Conservation (phyloP, 441 rosid species). For the Adansonia rubrostipa region DNA sequence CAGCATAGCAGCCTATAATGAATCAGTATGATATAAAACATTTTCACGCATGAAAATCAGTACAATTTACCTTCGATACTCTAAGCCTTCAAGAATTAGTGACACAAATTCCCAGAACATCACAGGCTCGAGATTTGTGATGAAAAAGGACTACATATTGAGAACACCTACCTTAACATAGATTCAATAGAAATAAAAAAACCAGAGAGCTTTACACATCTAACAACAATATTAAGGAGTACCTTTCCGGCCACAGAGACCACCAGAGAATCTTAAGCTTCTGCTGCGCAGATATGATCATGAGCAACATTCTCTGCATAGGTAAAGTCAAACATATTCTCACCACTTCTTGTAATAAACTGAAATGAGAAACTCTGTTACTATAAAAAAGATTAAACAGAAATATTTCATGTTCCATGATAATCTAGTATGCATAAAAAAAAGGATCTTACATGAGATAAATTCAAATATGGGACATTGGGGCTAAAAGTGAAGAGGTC, state of each 20-base stretch:
- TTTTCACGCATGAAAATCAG: slow-evolving; percentile 20
- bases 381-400: slow-evolving; percentile 31
- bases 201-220: neutral
- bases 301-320: slow-evolving; percentile 81
- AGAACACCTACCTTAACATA: slow-evolving; percentile 28
- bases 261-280: slow-evolving; percentile 67
- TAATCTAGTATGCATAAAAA: neutral
- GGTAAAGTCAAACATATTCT: slow-evolving; percentile 85
- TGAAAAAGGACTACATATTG: slow-evolving; percentile 74
- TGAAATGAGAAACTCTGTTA: slow-evolving; percentile 60
- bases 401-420: slow-evolving; percentile 18
- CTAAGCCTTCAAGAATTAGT: slow-evolving; percentile 67
- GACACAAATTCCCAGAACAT: slow-evolving; percentile 81
- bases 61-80: slow-evolving; percentile 72
- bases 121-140: slow-evolving; percentile 78
- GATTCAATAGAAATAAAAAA: slow-evolving; percentile 12
- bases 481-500: neutral
- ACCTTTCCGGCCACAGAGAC: slow-evolving; percentile 95
- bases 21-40: slow-evolving; percentile 9
- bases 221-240: slow-evolving; percentile 21
- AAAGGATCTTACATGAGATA: neutral
- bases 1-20: neutral
- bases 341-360: slow-evolving; percentile 80
- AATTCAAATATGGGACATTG: neutral
- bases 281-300: slow-evolving; percentile 81